Evolutionary conservation across 306 rosid species (phyloP).

Genomic region (Castanopsis chinensis): DNA sequence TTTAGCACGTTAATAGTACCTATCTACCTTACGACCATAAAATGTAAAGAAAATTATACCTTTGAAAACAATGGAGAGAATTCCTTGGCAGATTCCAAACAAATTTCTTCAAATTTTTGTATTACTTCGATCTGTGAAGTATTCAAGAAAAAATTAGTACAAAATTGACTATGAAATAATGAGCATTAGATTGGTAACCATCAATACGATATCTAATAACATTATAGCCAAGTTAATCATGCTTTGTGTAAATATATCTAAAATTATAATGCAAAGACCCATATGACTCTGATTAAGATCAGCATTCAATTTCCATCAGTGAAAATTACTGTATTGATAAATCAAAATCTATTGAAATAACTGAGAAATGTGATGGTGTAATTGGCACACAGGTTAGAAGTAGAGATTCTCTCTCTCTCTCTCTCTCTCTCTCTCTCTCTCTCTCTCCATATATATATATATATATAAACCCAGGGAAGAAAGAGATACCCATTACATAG

Average conservation of each 20-base stretch:
- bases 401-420: background rate
- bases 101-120: constrained; percentile 88
- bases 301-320: background rate
- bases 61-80: constrained; percentile 62
- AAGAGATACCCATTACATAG: background rate
- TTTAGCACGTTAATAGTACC: constrained; percentile 2
- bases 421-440: too few species aligned
- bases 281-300: background rate
- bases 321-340: background rate
- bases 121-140: constrained; percentile 81
- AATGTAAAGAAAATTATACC: constrained; percentile 41
- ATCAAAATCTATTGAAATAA: background rate
- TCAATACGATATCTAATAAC: background rate
- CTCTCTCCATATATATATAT: background rate
- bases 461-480: background rate
- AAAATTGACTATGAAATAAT: constrained; percentile 1
- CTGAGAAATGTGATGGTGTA: background rate
- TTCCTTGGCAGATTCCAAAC: constrained; percentile 83
- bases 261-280: background rate
- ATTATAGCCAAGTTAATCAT: background rate
- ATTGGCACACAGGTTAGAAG: background rate
- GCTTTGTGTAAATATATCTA: background rate
- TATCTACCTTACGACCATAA: background rate
- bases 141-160: background rate
- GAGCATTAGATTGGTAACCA: constrained; percentile 4